Base-by-base conservation (phyloP, 139 green algal species). In the Tetradesmus obliquus region DNA sequence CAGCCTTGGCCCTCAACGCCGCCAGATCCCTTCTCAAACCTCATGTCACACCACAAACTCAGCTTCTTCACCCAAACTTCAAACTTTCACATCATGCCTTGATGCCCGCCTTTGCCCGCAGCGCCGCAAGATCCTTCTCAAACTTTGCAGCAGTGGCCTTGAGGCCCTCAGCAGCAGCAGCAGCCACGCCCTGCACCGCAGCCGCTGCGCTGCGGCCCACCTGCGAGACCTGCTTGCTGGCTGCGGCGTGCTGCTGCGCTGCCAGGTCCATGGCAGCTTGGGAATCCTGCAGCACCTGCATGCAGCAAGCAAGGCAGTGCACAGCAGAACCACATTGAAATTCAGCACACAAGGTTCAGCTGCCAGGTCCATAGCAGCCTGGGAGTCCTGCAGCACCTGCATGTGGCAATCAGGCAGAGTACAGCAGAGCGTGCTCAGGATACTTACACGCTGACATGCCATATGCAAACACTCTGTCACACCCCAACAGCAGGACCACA, bases 241-340 rank as follows among this genome's bases (percentile, higher is more conserved):
- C 85, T 53, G 32, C 45, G 13, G 54, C 60, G 66, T 89, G 85
- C 66, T 89, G 85, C 85, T 89, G 32, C 12, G 32, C 19, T 62
- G 85, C 85, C 3, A 89, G 85, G 9, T 89, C 85, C 32, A 89
- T 89, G 2, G 85, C 85, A 20, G 45, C 62, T n/a, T 89, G 85
- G 17, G 66, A 66, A 66, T 89, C 85, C 85, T 89, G 85, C 62
- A 88, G 84, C n/a, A 88, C 84, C 84, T 88, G 84, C n/a, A 58
- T 8, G 17, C 22, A n/a, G 45, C 32, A 81, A 57, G 32, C 32
- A 45, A 45, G 32, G 32, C 32, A 45, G 32, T 45, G 32, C 32
- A 45, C 32, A 45, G 32, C 32, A 45, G 32, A 45, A 45, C 32
- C 32, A 45, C 32, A 45, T 45, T 45, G 32, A 45, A 45, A 45